Evolutionary conservation across 768 basidiomycete species (phyloP), one percentile per base, ranked within the genome.

Genomic region (Panellus pusillus): DNA sequence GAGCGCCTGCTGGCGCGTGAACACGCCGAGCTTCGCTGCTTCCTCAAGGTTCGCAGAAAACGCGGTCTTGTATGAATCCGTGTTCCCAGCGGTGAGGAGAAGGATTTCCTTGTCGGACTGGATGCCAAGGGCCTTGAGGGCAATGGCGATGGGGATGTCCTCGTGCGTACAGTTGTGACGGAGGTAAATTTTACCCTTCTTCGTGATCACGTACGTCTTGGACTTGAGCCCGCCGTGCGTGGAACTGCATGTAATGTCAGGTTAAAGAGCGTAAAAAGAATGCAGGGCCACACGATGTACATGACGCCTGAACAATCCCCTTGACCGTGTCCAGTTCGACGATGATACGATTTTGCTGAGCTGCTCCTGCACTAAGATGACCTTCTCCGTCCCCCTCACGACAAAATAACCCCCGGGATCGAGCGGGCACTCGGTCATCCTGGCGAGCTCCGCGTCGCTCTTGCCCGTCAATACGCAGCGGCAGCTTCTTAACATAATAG

Each of bases 341-440:
- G 61, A 99, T 98, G 66, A 99, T 99, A 38, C 97, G 83, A 70
- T 99, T 98, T 98, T 98, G 79, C 92, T 95, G 65, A 98, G 73
- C 72, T 99, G 97, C 68, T 98, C 97, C 70, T 99, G 97, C 7
- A 99, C 96, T 57, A 99, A 77, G 61, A 99, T 99, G 63, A 99
- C 97, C 73, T 98, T 99, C 72, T 99, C 96, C 39, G 96, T 99
- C 35, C 96, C 96, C 72, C 95, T 98, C 47, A 99, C 97, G 54
- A 99, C 89, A 70, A 99, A 99, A 68, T 98, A 98, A 4, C 97
- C 97, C n/a, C 97, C 97, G 11, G 97, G 96, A 73, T 99, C 97
- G 54, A 98, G 78, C 3, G 97, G 97, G 69, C 97, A 99, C 71
- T 99, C 97, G 11, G 82, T 85, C 93, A 98, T 95, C 36, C 83